Evolutionary conservation across 352 stramenopile species (phyloP), one percentile per base, ranked within the genome.

Genomic region (Pythium coloratum): DNA sequence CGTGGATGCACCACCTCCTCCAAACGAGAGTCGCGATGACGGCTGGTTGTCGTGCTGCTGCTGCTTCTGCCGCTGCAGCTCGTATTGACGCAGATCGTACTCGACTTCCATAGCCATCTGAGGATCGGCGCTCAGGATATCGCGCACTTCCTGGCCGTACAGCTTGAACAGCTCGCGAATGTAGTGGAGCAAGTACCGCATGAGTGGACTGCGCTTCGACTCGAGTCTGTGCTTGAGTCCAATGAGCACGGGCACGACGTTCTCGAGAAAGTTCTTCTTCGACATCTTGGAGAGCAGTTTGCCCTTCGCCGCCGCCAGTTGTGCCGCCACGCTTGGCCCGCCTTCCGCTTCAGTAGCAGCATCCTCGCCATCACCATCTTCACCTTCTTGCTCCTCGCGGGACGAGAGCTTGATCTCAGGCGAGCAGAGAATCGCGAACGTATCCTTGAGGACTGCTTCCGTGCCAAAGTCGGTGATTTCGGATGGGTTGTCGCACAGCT

Each of bases 261-360:
- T 98, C 75, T 99, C 96, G 36, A 99, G 79, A 49, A 99, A 91
- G 71, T 99, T 98, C 76, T 99, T 99, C 69, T 96, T 91, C 40
- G 93, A 98, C 76, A 99, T 95, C 61, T 98, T 98, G 0, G 89
- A 96, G 2, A 99, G 77, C 28, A 99, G 70, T 58, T 93, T 95
- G 12, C 89, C 86, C 76, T 98, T 99, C 28, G 95, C 94, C 12
- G 86, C 88, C 38, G 89, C 89, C 9, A 98, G 71, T 55, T 92
- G 82, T 14, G 81, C 77, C n/a, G 86, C 77, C 18, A 90, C 78
- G 55, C 72, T 82, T 3, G 59, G 26, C 33, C 59, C 69, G 18
- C 64, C 66, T 20, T 62, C 72, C 4, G 76, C 71, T 49, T 80
- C 77, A 8, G 87, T 78, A 1, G 50, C 55, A 3, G 68, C 64